Conservation (phyloP, 2,329 filamentous ascomycete species). For the Venturia effusa region DNA sequence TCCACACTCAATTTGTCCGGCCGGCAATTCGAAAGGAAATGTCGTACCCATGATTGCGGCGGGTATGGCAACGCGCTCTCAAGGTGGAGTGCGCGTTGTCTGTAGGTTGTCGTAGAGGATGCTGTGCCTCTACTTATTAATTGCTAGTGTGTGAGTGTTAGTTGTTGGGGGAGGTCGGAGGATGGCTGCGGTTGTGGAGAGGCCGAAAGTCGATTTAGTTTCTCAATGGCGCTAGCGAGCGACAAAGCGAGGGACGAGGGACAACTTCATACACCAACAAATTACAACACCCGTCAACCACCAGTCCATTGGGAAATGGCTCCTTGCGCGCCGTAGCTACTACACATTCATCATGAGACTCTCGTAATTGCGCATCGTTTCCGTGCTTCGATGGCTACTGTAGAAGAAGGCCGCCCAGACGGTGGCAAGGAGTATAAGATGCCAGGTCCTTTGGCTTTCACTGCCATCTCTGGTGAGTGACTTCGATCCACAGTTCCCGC, state of each 20-base stretch:
- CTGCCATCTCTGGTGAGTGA: neutral
- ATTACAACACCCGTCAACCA: neutral
- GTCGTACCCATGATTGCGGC: constrained; percentile 50
- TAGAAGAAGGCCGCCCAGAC: neutral
- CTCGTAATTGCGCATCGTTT: neutral
- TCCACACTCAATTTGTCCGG: neutral
- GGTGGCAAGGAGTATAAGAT: neutral
- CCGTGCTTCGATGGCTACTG: neutral
- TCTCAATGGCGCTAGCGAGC: constrained; percentile 10
- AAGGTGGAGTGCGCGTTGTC: constrained; percentile 4
- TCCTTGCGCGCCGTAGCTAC: neutral
- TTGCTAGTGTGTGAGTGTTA: neutral
- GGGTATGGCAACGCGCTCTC: constrained; percentile 1
- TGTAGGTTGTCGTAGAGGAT: neutral
- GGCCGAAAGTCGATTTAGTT: constrained; percentile 24
- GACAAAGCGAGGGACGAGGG: neutral
- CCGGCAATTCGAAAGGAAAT: neutral
- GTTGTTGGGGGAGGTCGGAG: neutral
- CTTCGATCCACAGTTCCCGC: neutral
- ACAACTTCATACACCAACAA: neutral
- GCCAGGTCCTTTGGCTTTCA: neutral
- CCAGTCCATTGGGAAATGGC: neutral
- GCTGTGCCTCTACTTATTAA: constrained; percentile 14
- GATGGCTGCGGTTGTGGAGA: constrained; percentile 22
- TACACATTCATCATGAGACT: neutral